A percentile compares a stretch with the other conserved stretches of the same genome.
Conservation (phyloP, 192 early-diverging fungal genomes). For the Gaertneriomyces semiglobifer region DNA sequence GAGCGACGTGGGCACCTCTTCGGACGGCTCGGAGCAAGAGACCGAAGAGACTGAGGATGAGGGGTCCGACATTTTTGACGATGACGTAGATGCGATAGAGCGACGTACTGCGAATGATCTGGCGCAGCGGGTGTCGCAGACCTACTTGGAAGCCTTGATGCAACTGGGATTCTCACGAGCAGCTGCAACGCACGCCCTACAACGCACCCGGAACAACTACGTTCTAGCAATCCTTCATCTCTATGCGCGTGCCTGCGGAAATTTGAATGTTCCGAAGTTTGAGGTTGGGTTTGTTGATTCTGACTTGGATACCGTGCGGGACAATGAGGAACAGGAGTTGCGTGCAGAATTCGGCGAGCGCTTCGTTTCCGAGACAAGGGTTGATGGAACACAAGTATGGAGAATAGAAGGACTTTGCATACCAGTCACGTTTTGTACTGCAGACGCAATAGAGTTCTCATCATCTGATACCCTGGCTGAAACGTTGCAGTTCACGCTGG, state of each 20-base stretch:
- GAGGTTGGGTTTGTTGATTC: too few relatives aligned
- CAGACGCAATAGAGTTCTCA: conserved; percentile 1
- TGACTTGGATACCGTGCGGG: neutral
- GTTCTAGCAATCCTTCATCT: conserved; percentile 69
- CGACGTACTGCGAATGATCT: neutral
- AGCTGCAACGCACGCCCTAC: conserved; percentile 8
- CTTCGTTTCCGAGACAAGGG: conserved; percentile 6
- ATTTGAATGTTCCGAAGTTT: conserved; percentile 9
- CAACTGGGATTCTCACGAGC: conserved; percentile 8
- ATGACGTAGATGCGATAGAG: conserved; percentile 17
- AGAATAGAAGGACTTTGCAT: neutral
- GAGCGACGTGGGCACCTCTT: conserved; percentile 53
- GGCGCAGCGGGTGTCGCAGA: too few relatives aligned
- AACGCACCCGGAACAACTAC: neutral
- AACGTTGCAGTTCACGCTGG: conserved; percentile 22
- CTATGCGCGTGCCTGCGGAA: conserved; percentile 76
- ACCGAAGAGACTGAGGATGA: conserved; percentile 8
- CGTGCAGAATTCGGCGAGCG: conserved; percentile 5
- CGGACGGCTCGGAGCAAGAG: conserved; percentile 53
- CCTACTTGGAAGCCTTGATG: too few relatives aligned
- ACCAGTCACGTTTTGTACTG: neutral
- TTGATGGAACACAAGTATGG: conserved; percentile 14
- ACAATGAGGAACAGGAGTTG: conserved; percentile 5
- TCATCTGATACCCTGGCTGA: neutral
- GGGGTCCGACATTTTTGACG: conserved; percentile 27